Evolutionary conservation across 371 early-diverging fungal species (phyloP).

Genomic region (Rhizopus delemar): DNA sequence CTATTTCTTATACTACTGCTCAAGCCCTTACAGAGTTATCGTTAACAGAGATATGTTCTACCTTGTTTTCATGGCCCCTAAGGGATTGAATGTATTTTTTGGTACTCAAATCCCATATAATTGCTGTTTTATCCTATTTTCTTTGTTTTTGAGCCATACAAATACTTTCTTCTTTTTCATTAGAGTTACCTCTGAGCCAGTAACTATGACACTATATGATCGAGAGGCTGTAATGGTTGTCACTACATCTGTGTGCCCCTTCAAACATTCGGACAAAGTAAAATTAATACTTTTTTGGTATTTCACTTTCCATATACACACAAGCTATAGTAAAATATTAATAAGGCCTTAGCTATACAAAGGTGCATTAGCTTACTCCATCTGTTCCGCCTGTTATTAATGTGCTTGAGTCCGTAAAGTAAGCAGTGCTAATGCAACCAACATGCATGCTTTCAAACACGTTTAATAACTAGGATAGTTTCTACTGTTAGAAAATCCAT

Average conservation of each 20-base stretch:
- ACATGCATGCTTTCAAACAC: slow-evolving; percentile 76
- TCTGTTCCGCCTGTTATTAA: slow-evolving; percentile 77
- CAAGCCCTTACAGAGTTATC: slow-evolving; percentile 51
- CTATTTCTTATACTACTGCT: neutral
- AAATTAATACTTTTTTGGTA: slow-evolving; percentile 50
- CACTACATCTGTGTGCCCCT: slow-evolving; percentile 67
- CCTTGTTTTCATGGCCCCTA: slow-evolving; percentile 57
- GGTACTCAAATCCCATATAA: slow-evolving; percentile 78
- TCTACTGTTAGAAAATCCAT: neutral
- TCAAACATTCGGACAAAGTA: slow-evolving; percentile 56
- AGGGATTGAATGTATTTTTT: slow-evolving; percentile 67
- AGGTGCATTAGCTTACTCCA: slow-evolving; percentile 39
- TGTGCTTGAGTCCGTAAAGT: slow-evolving; percentile 66
- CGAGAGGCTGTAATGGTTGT: slow-evolving; percentile 63
- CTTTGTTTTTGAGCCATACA: neutral
- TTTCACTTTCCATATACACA: slow-evolving; percentile 69
- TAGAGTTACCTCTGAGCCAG: slow-evolving; percentile 60
- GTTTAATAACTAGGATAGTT: slow-evolving; percentile 42
- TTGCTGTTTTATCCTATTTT: slow-evolving; percentile 64
- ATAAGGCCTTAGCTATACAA: neutral
- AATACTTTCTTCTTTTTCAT: neutral
- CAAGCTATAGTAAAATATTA: slow-evolving; percentile 37
- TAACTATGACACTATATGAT: slow-evolving; percentile 68
- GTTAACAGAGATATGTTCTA: slow-evolving; percentile 60
- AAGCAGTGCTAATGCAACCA: slow-evolving; percentile 66